Percentiles rank a stretch among this genome's conserved stretches.
phyloP scores from a whole-genome alignment of 768 basidiomycete genomes.

The Mycena chlorophos region DNA sequence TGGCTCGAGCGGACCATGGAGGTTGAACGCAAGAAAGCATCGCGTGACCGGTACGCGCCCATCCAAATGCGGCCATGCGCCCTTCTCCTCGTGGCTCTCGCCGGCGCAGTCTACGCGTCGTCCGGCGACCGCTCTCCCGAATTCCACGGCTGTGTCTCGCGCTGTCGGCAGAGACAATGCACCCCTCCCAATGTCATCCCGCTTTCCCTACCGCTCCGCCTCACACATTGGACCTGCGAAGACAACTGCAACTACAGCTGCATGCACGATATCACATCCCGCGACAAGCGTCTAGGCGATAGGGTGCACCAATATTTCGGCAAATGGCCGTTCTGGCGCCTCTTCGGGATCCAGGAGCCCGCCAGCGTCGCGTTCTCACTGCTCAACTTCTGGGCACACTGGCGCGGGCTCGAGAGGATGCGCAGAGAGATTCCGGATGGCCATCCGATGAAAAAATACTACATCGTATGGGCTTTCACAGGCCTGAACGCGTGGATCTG shows the following conservation, averaged over 20 bases:
- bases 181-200: constrained; percentile 30
- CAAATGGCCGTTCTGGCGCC: constrained; percentile 95
- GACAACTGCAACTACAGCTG: constrained; percentile 91
- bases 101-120: constrained; percentile 42
- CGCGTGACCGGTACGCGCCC: no score
- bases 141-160: constrained; percentile 52
- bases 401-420: constrained; percentile 55
- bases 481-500: constrained; percentile 92
- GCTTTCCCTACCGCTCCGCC: constrained; percentile 55
- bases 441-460: constrained; percentile 73
- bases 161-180: constrained; percentile 47
- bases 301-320: constrained; percentile 81
- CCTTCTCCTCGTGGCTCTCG: constrained; percentile 6
- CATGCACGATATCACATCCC: constrained; percentile 75
- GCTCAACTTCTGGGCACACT: constrained; percentile 80
- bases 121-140: constrained; percentile 60
- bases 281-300: constrained; percentile 42
- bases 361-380: constrained; percentile 88
- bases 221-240: constrained; percentile 83
- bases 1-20: constrained; percentile 49
- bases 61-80: no score
- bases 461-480: constrained; percentile 61
- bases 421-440: constrained; percentile 44
- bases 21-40: no score
- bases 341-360: constrained; percentile 91